Evolutionary conservation across 169 alveolate genomes (phyloP).

Genomic region (Theileria orientalis): DNA sequence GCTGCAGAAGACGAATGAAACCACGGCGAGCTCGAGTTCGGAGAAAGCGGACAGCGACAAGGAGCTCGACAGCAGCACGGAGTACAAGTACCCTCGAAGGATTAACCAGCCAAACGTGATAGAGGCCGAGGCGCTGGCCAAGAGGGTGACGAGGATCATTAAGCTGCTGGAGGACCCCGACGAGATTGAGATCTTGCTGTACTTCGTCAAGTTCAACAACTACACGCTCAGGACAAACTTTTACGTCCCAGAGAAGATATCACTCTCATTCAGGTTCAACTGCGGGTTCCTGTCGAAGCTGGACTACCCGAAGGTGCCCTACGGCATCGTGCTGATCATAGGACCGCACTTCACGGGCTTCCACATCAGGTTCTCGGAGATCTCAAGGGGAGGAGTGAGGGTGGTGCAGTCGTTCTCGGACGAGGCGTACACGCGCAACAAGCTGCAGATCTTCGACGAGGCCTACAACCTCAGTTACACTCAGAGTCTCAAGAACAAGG

Average conservation of each 20-base stretch:
- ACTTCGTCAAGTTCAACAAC: conserved; percentile 68
- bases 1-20: conserved; percentile 8
- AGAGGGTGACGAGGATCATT: conserved; percentile 29
- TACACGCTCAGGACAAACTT: conserved; percentile 73
- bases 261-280: conserved; percentile 72
- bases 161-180: conserved; percentile 70
- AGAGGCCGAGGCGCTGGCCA: conserved; percentile 4
- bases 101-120: background rate
- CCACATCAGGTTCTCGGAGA: conserved; percentile 76
- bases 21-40: background rate
- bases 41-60: background rate
- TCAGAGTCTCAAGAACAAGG: conserved; percentile 81
- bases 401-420: conserved; percentile 76
- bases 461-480: conserved; percentile 80
- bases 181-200: conserved; percentile 66
- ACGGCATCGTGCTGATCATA: conserved; percentile 71
- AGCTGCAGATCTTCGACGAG: conserved; percentile 76
- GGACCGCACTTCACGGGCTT: conserved; percentile 83
- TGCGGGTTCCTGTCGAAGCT: conserved; percentile 62
- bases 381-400: conserved; percentile 82
- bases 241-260: conserved; percentile 64
- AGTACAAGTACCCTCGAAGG: background rate
- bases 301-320: conserved; percentile 73
- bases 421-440: conserved; percentile 74
- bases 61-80: conserved; percentile 17